Evolutionary conservation across 169 alveolate genomes (phyloP).

Genomic region (Eimeria praecox): DNA sequence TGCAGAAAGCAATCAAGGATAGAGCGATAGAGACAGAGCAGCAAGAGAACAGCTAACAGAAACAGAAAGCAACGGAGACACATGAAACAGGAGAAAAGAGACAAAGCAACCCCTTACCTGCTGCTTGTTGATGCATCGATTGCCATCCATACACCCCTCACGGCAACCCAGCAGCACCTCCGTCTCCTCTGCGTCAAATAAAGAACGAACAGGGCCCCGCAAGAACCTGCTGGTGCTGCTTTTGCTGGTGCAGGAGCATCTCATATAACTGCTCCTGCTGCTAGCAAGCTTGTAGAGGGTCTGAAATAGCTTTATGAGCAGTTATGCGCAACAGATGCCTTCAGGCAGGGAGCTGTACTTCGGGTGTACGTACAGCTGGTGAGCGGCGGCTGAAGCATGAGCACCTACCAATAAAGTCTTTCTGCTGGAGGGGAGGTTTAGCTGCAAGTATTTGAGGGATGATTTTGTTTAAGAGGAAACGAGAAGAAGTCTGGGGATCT

Average conservation of each 20-base stretch:
- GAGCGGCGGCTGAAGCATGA: not conserved
- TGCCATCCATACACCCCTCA: conserved; percentile 68
- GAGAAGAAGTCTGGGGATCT: not conserved
- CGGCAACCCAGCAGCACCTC: conserved; percentile 11
- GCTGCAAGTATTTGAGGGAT: conserved; percentile 21
- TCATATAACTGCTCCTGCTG: not conserved
- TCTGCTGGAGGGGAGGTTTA: conserved; percentile 21
- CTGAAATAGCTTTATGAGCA: not conserved
- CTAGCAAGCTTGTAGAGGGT: not conserved
- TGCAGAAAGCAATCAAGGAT: not conserved
- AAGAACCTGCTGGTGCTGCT: conserved; percentile 23
- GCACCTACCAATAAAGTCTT: not conserved
- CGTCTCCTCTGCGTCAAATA: conserved; percentile 52
- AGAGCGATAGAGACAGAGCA: not conserved
- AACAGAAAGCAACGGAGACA: not conserved
- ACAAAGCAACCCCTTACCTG: conserved; percentile 18
- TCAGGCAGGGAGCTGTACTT: not conserved
- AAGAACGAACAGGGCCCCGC: not conserved
- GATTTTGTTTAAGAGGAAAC: conserved; percentile 22
- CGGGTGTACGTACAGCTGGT: not conserved
- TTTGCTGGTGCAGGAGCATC: not conserved
- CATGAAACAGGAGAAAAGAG: not conserved
- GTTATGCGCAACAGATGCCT: not conserved
- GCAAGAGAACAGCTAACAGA: not conserved
- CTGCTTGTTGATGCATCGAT: conserved; percentile 60